phyloP scores from a whole-genome alignment of 2,329 filamentous ascomycete species.

The Cryphonectria japonica region DNA sequence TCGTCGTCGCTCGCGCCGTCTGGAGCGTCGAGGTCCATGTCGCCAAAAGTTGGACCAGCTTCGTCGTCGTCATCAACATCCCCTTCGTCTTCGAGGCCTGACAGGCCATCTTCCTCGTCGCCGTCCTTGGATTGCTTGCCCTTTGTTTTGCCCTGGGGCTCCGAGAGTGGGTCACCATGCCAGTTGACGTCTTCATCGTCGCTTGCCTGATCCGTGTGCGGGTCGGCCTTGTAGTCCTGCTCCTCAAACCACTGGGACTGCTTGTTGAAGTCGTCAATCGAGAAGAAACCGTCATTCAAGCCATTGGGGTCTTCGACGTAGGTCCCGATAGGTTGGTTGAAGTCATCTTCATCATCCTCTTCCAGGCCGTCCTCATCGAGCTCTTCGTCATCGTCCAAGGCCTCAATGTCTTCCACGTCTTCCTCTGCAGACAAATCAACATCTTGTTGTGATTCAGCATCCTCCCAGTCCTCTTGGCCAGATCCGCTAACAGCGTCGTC shows the following conservation, averaged over 20 bases:
- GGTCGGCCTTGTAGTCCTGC: conserved; percentile 77
- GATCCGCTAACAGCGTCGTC: conserved; percentile 33
- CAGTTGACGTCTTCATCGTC: conserved; percentile 90
- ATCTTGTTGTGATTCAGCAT: conserved; percentile 36
- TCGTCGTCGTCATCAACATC: conserved; percentile 64
- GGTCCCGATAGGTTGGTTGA: conserved; percentile 55
- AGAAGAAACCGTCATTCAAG: conserved; percentile 97
- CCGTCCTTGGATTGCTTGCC: conserved; percentile 35
- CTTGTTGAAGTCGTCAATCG: conserved; percentile 95
- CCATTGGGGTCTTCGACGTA: conserved; percentile 77
- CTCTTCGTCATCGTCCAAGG: conserved; percentile 38
- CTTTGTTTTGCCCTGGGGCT: conserved; percentile 36
- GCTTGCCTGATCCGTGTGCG: conserved; percentile 72
- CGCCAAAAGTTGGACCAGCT: conserved; percentile 80
- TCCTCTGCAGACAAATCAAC: conserved; percentile 34
- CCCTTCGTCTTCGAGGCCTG: conserved; percentile 48
- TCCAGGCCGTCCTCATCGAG: conserved; percentile 39
- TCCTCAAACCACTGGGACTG: conserved; percentile 89
- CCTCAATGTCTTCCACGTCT: conserved; percentile 38
- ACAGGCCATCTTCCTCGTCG: conserved; percentile 36
- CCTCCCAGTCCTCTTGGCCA: conserved; percentile 41
- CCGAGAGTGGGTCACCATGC: conserved; percentile 73
- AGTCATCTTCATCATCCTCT: conserved; percentile 47
- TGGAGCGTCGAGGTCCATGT: conserved; percentile 73
- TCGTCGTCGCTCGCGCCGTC: conserved; percentile 72